phyloP scores from a whole-genome alignment of 441 rosid genomes.

The Pelargonium myrrhifolium region DNA sequence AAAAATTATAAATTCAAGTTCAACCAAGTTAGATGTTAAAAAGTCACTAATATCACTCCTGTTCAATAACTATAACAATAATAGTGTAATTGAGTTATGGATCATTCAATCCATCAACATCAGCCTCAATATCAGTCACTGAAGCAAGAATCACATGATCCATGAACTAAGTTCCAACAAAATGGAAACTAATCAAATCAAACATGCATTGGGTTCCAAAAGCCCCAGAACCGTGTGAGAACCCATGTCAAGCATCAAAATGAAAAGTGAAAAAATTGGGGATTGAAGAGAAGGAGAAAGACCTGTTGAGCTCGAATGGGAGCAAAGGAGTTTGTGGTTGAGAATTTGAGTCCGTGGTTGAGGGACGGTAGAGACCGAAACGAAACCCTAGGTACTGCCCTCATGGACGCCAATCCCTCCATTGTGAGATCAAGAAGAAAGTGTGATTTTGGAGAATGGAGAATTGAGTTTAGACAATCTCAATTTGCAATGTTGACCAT shows the following conservation, averaged over 20 bases:
- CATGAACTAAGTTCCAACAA: not conserved
- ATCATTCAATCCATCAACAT: not conserved
- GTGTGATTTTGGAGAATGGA: not conserved
- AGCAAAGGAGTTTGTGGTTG: constrained; percentile 25
- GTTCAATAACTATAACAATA: not conserved
- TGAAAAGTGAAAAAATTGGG: not conserved
- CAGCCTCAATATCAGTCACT: not conserved
- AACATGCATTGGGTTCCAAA: not conserved
- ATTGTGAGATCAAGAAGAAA: constrained; percentile 17
- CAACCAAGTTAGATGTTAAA: too few species aligned
- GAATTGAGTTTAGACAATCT: too few species aligned
- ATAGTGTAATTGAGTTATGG: not conserved
- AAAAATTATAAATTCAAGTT: too few species aligned
- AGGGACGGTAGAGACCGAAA: constrained; percentile 24
- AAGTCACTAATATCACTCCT: not conserved
- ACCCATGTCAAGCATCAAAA: not conserved
- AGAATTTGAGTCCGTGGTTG: constrained; percentile 17
- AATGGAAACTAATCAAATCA: not conserved
- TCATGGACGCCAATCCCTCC: constrained; percentile 36
- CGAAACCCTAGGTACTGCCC: constrained; percentile 25
- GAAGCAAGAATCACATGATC: not conserved
- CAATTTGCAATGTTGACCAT: too few species aligned
- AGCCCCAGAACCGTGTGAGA: not conserved
- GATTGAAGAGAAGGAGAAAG: not conserved
- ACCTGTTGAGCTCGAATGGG: constrained; percentile 58